These are phyloP conservation scores for Pythium pectinolyticum DNA, from an alignment of 352 stramenopile species.

Conservation along the genomic window DNA sequence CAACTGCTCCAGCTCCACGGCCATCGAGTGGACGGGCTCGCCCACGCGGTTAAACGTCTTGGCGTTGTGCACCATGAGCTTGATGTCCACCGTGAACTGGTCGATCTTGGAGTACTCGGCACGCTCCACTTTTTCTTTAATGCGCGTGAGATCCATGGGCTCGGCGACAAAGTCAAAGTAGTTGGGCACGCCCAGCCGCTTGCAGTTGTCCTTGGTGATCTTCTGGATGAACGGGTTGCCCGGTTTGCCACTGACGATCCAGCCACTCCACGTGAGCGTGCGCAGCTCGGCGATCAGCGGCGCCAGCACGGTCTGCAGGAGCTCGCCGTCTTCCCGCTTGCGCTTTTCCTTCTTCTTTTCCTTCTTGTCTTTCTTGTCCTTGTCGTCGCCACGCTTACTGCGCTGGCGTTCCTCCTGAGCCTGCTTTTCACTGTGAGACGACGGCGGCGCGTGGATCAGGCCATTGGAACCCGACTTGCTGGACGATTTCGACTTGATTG, in stretches of 20 bases:
- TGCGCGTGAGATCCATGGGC: slow-evolving; percentile 82
- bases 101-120: slow-evolving; percentile 77
- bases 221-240: slow-evolving; percentile 84
- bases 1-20: slow-evolving; percentile 73
- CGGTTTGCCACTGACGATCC: slow-evolving; percentile 70
- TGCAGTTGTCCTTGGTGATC: slow-evolving; percentile 86
- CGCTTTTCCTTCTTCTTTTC: slow-evolving; percentile 85
- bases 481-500: slow-evolving; percentile 37
- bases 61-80: slow-evolving; percentile 79
- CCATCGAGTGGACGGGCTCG: slow-evolving; percentile 84
- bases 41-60: slow-evolving; percentile 85
- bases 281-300: slow-evolving; percentile 66
- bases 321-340: slow-evolving; percentile 64
- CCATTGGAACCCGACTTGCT: slow-evolving; percentile 47
- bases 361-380: slow-evolving; percentile 80
- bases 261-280: slow-evolving; percentile 67
- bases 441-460: slow-evolving; percentile 65
- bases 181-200: slow-evolving; percentile 74
- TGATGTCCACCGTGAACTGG: slow-evolving; percentile 75
- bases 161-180: slow-evolving; percentile 86
- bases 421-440: slow-evolving; percentile 36
- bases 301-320: slow-evolving; percentile 75
- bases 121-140: slow-evolving; percentile 82
- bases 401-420: slow-evolving; percentile 51
- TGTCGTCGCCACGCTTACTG: slow-evolving; percentile 60